Evolutionary conservation across 1,284 basidiomycete species (phyloP), one percentile per base, ranked within the genome.

Genomic region (Meripilus lineatus): DNA sequence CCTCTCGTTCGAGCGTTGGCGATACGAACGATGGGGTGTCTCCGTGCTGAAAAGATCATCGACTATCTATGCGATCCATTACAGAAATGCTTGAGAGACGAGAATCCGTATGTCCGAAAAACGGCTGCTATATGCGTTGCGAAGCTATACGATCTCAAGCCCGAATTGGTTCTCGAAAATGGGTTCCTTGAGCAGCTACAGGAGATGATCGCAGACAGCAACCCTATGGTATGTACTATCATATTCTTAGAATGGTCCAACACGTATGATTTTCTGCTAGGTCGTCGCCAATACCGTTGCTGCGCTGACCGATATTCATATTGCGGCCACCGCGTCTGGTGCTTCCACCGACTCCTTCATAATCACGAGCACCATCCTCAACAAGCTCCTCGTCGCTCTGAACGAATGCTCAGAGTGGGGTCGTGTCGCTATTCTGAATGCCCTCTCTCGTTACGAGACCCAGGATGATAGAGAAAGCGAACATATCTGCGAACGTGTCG

Each of bases 351-450:
- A 81, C 10, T 64, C 86, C 42, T 97, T 98, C 67, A 69, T 70
- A 50, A 92, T 99, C 59, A 93, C 93, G 38, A 70, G 81, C 18
- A 66, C 79, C 1, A 79, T 94, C 39, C 76, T 99, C 46, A 86
- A 79, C 63, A 97, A 96, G 64, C 79, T 99, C 3, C 75, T 99
- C 47, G 88, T 98, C 42, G 95, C 95, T 2, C 75, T 99, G 26
- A 97, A 97, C 63, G 96, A 98, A 67, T 98, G 95, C 63, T 96
- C 95, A 0, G 95, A 99, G 70, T 99, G 95, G 95, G 95, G 95
- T 25, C 80, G 95, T 46, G 93, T 99, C 18, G 91, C 93, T 1
- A 85, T 99, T 40, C 69, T 99, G 43, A 88, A 87, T 48, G 90
- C 91, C 0, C 70, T 99, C 33, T 77, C 90, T 7, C 79, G 90